A percentile compares a stretch with the other conserved stretches of the same genome.
Conservation (phyloP, 306 rosid species). For the Rosa lucieae region DNA sequence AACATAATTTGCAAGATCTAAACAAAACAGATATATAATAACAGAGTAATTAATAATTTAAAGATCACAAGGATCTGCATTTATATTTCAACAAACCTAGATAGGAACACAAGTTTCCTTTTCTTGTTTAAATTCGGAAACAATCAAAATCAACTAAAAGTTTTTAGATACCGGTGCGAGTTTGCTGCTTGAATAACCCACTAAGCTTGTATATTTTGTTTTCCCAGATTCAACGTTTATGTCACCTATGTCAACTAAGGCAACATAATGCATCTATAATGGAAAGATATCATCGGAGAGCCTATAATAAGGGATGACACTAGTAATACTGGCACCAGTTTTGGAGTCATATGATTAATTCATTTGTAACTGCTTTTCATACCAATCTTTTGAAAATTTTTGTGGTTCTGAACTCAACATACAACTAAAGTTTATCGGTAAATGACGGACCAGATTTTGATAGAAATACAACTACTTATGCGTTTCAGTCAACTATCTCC, state of each 20-base stretch:
- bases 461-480: too few species aligned
- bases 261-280: conserved; percentile 21
- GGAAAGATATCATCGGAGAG: too few species aligned
- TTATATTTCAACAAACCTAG: too few species aligned
- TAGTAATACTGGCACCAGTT: conserved; percentile 69
- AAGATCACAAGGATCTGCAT: too few species aligned
- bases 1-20: conserved; percentile 69
- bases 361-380: conserved; percentile 96
- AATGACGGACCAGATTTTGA: background rate
- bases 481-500: too few species aligned
- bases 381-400: conserved; percentile 80
- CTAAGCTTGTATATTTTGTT: conserved; percentile 69
- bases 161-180: conserved; percentile 69
- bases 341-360: conserved; percentile 81
- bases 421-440: conserved; percentile 21
- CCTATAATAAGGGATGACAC: too few species aligned
- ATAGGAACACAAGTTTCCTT: background rate
- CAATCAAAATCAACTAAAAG: background rate
- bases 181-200: conserved; percentile 88
- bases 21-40: background rate
- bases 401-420: conserved; percentile 66
- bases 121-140: background rate
- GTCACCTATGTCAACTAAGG: conserved; percentile 91
- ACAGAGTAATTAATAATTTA: too few species aligned
- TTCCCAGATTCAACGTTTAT: conserved; percentile 50